Base-by-base conservation (phyloP, 192 early-diverging fungal genomes). In the Entomortierella beljakovae region DNA sequence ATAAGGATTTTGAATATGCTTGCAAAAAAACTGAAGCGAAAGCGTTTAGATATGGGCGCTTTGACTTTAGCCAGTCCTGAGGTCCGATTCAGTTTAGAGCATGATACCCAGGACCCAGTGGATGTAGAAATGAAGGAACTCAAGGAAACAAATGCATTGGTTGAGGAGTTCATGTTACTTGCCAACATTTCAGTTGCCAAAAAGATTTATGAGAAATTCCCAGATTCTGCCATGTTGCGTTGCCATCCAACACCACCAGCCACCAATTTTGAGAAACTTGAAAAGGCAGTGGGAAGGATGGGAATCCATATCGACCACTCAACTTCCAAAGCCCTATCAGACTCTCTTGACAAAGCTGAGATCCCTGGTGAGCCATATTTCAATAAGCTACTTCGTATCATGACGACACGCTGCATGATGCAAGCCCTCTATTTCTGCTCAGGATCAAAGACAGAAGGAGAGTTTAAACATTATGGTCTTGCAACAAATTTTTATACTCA, bases 121-220 rank as follows among this genome's bases (percentile, higher is more conserved):
- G 94, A 97, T 77, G 93, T 97, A n/a, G 92, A 94, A 54, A 88
- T 93, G 77, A 94, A 95, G 74, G 86, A 92, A 53, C 67, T 94
- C 43, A 90, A 90, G 70, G 98, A 97, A 48, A 92, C 91, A 43
- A 99, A 99, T 85, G 91, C 92, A 13, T 81, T 99, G 75, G 96
- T 99, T 52, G 98, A 99, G 81, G 98, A 99, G 84, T 98, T 97
- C 88, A 99, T 97, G 96, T 87, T 97, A 70, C 77, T 97, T 51
- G 98, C 98, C 59, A 99, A 99, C 79, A 97, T 96, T 82, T 90
- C 94, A 28, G 98, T 99, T 0, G 98, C 97, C 0, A 79, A 92
- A 38, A 93, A 93, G 71, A 94, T 99, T 57, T 84, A 84, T 40
- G 81, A 76, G n/a, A 84, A 88, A 22, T 97, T 94, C 72, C 93